Conservation (phyloP, 495 filamentous ascomycete genomes). For the Hypoxylon perforatum region DNA sequence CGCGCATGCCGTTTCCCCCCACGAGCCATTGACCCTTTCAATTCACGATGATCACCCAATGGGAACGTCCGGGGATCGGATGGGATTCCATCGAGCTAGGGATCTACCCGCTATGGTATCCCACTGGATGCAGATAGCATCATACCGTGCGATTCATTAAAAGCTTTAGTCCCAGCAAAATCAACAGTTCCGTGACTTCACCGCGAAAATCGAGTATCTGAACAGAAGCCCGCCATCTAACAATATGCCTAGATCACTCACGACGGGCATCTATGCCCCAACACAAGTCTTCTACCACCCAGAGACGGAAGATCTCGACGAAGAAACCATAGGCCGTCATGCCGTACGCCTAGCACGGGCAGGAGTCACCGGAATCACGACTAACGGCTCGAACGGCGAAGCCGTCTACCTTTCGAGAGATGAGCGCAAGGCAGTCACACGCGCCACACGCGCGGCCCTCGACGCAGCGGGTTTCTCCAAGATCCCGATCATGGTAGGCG, state of each 20-base stretch:
- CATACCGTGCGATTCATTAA: neutral
- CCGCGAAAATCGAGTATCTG: neutral
- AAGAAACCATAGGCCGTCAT: neutral
- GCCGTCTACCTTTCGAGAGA: neutral
- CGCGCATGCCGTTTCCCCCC: neutral
- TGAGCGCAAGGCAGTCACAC: neutral
- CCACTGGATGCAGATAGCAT: neutral
- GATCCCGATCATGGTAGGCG: neutral
- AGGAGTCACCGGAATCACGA: neutral
- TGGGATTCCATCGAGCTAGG: neutral
- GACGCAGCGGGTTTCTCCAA: neutral
- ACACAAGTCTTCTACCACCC: neutral
- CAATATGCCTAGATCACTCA: neutral
- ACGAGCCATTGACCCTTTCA: neutral
- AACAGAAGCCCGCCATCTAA: neutral
- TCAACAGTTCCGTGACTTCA: neutral
- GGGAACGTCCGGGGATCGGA: neutral
- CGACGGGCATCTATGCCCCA: neutral
- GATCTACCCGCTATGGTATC: too few relatives aligned
- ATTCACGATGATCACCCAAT: neutral
- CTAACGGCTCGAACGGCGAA: neutral
- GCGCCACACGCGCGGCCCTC: neutral
- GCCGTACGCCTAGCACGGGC: neutral
- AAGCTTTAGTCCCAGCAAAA: neutral
- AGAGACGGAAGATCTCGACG: neutral